These are phyloP conservation scores for Cutaneotrichosporon sp. DNA, from an alignment of 1,284 basidiomycete species.

Conservation along the genomic window DNA sequence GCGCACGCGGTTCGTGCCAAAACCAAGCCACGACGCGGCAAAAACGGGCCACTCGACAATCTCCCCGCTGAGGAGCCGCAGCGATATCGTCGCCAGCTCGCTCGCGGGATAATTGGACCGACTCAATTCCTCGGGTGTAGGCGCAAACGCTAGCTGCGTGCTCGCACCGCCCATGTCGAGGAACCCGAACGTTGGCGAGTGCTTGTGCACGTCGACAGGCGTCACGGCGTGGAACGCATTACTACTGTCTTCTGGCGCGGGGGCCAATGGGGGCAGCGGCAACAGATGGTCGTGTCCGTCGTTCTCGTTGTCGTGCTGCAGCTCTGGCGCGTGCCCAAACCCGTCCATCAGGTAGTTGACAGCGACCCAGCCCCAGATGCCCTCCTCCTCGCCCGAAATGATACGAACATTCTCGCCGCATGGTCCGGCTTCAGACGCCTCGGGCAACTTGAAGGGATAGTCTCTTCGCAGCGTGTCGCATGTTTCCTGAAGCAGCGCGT, in stretches of 20 bases:
- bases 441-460: slow-evolving; percentile 52
- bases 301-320: slow-evolving; percentile 1
- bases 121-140: slow-evolving; percentile 55
- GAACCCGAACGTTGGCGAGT: slow-evolving; percentile 84
- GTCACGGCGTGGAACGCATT: slow-evolving; percentile 27
- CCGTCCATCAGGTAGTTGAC: slow-evolving; percentile 99
- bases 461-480: slow-evolving; percentile 70
- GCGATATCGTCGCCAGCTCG: slow-evolving; percentile 70
- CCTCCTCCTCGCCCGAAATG: slow-evolving; percentile 97
- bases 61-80: slow-evolving; percentile 76
- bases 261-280: slow-evolving; percentile 36
- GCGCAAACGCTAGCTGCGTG: slow-evolving; percentile 92
- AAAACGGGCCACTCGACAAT: slow-evolving; percentile 90
- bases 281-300: slow-evolving; percentile 35
- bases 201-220: slow-evolving; percentile 46
- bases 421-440: slow-evolving; percentile 59
- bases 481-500: slow-evolving; percentile 65
- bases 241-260: slow-evolving; percentile 19
- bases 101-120: slow-evolving; percentile 50
- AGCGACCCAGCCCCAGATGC: slow-evolving; percentile 96
- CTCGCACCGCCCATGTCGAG: slow-evolving; percentile 99
- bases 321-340: slow-evolving; percentile 57
- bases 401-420: slow-evolving; percentile 88
- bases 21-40: slow-evolving; percentile 97
- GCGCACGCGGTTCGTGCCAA: slow-evolving; percentile 92